A percentile compares a stretch with the other conserved stretches of the same genome.
These are phyloP conservation scores for Citrus inodora DNA, from an alignment of 345 rosid genomes.

Conservation along the genomic window DNA sequence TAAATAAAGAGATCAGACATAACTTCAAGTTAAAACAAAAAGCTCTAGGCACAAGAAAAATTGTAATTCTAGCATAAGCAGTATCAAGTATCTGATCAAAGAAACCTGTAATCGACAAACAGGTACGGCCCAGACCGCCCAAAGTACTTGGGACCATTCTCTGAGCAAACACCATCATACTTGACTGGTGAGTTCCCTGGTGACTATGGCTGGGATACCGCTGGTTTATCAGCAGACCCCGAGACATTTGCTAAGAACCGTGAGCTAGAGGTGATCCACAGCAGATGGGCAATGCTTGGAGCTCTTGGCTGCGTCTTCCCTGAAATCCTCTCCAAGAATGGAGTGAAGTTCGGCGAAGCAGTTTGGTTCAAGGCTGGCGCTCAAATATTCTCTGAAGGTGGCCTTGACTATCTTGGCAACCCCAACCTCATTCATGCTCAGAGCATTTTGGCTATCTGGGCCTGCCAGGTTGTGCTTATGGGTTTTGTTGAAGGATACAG, in stretches of 20 bases:
- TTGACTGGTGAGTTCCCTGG: conserved; percentile 93
- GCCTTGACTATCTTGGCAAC: conserved; percentile 94
- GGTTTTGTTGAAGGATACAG: conserved; percentile 95
- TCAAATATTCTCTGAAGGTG: conserved; percentile 92
- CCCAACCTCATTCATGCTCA: conserved; percentile 94
- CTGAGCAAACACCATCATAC: conserved; percentile 91
- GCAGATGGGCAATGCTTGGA: conserved; percentile 98
- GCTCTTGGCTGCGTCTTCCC: conserved; percentile 95
- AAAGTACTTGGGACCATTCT: conserved; percentile 93
- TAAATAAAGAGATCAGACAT: neutral
- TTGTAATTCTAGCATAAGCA: neutral
- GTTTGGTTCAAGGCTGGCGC: conserved; percentile 98
- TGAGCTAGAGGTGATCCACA: conserved; percentile 93
- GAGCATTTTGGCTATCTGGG: conserved; percentile 98
- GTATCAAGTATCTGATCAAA: neutral
- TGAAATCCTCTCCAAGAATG: conserved; percentile 75
- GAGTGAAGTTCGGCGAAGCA: conserved; percentile 87
- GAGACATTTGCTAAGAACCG: conserved; percentile 98
- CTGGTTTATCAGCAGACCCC: conserved; percentile 91
- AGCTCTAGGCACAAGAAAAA: neutral
- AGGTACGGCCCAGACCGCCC: conserved; percentile 99
- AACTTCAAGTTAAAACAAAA: neutral
- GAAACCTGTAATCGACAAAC: conserved; percentile 13
- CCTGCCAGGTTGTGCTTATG: conserved; percentile 89
- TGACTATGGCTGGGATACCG: conserved; percentile 99